Percentiles rank a stretch among this genome's conserved stretches.
Evolutionary conservation across 106 monocot species (phyloP).

Genomic region (Platanthera zijinensis): DNA sequence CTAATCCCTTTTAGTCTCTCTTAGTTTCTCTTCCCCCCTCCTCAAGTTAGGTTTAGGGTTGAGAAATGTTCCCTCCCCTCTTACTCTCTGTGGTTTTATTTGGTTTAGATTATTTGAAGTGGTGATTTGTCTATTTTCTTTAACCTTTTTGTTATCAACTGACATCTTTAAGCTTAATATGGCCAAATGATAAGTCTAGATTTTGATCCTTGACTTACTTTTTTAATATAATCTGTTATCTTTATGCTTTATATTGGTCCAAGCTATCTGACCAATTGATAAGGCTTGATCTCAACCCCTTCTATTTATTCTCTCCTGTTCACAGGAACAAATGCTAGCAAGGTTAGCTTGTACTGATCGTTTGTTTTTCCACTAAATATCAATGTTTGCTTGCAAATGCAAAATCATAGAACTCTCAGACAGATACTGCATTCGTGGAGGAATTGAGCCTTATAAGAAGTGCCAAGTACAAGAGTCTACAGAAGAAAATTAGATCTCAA

Average conservation of each 20-base stretch:
- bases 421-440: background rate
- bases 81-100: too few species aligned
- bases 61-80: too few species aligned
- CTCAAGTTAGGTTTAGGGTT: too few species aligned
- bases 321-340: slow-evolving; percentile 4
- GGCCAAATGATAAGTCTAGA: background rate
- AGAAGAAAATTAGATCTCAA: background rate
- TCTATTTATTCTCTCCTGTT: slow-evolving; percentile 3
- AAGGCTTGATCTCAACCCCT: background rate
- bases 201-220: background rate
- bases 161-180: too few species aligned
- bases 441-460: slow-evolving; percentile 3
- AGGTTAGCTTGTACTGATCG: background rate
- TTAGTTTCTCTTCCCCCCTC: too few species aligned
- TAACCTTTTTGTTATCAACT: too few species aligned
- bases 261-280: background rate
- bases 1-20: too few species aligned
- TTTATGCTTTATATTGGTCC: background rate
- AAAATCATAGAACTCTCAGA: slow-evolving; percentile 6
- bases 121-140: too few species aligned
- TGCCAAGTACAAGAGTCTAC: slow-evolving; percentile 2
- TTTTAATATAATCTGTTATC: background rate
- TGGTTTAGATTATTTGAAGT: too few species aligned
- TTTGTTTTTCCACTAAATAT: background rate
- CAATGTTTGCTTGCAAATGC: background rate